Conservation (phyloP, 805 yeast genomes). For the Pichia deserticola region DNA sequence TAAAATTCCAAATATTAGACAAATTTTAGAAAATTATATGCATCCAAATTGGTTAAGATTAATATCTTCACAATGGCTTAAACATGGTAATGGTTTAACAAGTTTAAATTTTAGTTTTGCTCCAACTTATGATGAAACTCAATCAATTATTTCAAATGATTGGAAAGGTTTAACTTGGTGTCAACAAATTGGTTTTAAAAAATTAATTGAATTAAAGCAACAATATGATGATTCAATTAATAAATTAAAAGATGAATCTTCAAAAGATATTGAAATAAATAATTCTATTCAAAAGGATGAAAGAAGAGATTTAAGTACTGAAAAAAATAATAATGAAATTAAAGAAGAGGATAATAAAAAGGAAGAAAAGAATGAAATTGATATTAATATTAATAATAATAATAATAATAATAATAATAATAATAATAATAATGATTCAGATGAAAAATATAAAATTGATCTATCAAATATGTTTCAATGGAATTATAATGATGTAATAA, state of each 20-base stretch:
- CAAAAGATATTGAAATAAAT: neutral
- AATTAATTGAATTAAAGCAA: slow-evolving; percentile 21
- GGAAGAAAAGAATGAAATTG: slow-evolving; percentile 1
- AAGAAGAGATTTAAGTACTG: neutral
- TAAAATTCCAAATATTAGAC: slow-evolving; percentile 11
- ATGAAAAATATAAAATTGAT: slow-evolving; percentile 17
- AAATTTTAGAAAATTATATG: slow-evolving; percentile 41
- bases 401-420: too few relatives aligned
- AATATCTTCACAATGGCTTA: slow-evolving; percentile 61
- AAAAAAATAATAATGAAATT: neutral
- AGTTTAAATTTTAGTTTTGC: slow-evolving; percentile 48
- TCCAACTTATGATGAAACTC: slow-evolving; percentile 55
- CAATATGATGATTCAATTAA: slow-evolving; percentile 4
- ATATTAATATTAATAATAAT: neutral
- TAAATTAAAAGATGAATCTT: neutral
- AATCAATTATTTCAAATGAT: slow-evolving; percentile 44
- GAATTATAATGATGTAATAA: slow-evolving; percentile 20
- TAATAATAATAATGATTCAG: neutral
- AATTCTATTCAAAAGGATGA: too few relatives aligned
- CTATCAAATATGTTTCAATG: slow-evolving; percentile 23
- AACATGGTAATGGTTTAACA: slow-evolving; percentile 31
- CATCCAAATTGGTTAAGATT: slow-evolving; percentile 61
- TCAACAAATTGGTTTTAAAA: slow-evolving; percentile 43
- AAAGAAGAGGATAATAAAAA: neutral
- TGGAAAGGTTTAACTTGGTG: slow-evolving; percentile 47